Evolutionary conservation across 2,329 filamentous ascomycete species (phyloP).

Genomic region (Sclerotinia trifoliorum): DNA sequence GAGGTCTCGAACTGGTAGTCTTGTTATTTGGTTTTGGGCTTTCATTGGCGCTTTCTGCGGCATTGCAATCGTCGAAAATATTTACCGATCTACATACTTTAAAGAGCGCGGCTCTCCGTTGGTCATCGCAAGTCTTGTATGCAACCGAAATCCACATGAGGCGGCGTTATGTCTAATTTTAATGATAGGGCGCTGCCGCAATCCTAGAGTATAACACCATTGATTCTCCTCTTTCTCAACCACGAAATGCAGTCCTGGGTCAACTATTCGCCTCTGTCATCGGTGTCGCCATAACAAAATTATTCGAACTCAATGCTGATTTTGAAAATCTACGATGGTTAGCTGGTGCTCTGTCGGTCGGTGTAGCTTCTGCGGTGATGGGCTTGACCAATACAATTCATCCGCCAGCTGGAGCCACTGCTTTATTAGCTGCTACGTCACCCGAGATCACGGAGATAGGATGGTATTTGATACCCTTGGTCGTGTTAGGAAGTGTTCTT

Average conservation of each 20-base stretch:
- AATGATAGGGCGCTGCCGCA: constrained; percentile 59
- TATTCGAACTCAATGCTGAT: constrained; percentile 54
- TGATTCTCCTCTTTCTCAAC: constrained; percentile 70
- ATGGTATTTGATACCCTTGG: constrained; percentile 66
- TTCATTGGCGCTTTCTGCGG: constrained; percentile 63
- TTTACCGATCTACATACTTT: constrained; percentile 54
- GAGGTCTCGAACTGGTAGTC: constrained; percentile 50
- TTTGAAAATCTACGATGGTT: constrained; percentile 59
- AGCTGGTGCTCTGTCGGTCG: constrained; percentile 64
- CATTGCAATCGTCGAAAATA: constrained; percentile 58
- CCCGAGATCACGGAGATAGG: constrained; percentile 54
- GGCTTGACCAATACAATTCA: constrained; percentile 69
- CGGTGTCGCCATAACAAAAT: constrained; percentile 62
- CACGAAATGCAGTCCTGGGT: constrained; percentile 66
- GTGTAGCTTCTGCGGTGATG: constrained; percentile 63
- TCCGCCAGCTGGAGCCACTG: constrained; percentile 73
- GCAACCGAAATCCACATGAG: constrained; percentile 38
- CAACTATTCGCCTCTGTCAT: constrained; percentile 62
- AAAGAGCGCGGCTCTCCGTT: constrained; percentile 53
- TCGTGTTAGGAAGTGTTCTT: constrained; percentile 58
- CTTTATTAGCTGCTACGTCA: constrained; percentile 64
- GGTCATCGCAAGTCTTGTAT: constrained; percentile 69
- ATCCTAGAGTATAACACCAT: constrained; percentile 74
- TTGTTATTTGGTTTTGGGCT: constrained; percentile 60
- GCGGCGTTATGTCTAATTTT: constrained; percentile 5